Conservation (phyloP, 805 yeast species). For the Hanseniaspora nectarophila region DNA sequence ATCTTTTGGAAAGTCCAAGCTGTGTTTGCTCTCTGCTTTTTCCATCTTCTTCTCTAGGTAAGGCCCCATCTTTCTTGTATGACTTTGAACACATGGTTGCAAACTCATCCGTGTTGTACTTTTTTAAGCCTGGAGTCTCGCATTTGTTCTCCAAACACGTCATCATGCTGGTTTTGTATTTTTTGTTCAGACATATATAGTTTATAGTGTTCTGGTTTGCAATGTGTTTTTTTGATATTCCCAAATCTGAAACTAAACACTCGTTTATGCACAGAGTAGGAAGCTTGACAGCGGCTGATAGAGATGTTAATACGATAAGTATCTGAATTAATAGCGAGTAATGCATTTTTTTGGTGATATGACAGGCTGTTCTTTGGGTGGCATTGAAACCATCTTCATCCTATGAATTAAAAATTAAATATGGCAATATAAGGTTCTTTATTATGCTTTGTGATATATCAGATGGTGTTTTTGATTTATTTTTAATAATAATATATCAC, state of each 20-base stretch:
- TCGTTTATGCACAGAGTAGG: conserved; percentile 9
- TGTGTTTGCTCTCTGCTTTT: background rate
- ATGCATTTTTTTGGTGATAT: no score
- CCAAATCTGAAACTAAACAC: background rate
- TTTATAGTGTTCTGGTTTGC: background rate
- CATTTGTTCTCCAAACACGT: conserved; percentile 5
- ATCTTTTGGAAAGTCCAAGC: background rate
- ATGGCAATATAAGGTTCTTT: no score
- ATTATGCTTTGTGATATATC: no score
- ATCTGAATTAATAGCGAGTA: background rate
- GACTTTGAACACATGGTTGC: background rate
- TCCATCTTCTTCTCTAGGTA: no score
- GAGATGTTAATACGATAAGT: background rate
- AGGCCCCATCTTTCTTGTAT: no score
- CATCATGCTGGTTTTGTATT: background rate
- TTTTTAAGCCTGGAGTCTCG: conserved; percentile 11
- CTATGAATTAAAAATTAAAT: no score
- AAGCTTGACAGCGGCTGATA: background rate
- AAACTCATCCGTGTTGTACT: background rate
- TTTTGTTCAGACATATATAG: background rate
- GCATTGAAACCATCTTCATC: no score
- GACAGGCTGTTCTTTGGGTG: no score
- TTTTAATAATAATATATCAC: no score
- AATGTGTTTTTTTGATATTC: background rate
- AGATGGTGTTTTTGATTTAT: background rate